These are phyloP conservation scores for Babesia sp. DNA, from an alignment of 169 alveolate genomes.

Conservation along the genomic window DNA sequence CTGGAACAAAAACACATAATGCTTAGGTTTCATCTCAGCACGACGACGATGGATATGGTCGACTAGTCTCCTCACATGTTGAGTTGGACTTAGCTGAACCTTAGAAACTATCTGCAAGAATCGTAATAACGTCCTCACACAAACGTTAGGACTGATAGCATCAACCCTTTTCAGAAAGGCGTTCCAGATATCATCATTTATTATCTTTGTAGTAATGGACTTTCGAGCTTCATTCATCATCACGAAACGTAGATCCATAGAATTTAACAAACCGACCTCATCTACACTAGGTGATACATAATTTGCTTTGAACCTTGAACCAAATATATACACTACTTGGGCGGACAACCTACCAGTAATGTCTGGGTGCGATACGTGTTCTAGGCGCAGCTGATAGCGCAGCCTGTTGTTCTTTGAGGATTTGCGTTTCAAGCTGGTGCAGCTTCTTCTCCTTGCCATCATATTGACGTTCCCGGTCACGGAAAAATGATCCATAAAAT, in stretches of 20 bases:
- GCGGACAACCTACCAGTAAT: slow-evolving; percentile 41
- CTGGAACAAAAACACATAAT: slow-evolving; percentile 74
- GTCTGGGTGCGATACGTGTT: slow-evolving; percentile 46
- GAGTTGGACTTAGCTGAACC: slow-evolving; percentile 18
- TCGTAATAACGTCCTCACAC: slow-evolving; percentile 68
- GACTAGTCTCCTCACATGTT: slow-evolving; percentile 39
- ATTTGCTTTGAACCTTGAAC: slow-evolving; percentile 43
- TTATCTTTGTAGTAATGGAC: not conserved
- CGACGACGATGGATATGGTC: slow-evolving; percentile 70
- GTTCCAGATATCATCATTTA: slow-evolving; percentile 41
- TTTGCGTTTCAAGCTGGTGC: slow-evolving; percentile 9
- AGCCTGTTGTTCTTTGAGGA: slow-evolving; percentile 15
- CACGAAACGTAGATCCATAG: slow-evolving; percentile 55
- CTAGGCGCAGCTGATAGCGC: not conserved
- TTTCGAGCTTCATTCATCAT: slow-evolving; percentile 66
- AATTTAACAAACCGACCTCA: slow-evolving; percentile 28
- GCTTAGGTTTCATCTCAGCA: slow-evolving; percentile 77
- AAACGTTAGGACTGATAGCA: slow-evolving; percentile 48
- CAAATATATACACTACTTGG: not conserved
- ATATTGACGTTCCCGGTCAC: slow-evolving; percentile 54
- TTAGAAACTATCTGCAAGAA: slow-evolving; percentile 71
- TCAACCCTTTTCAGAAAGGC: slow-evolving; percentile 54
- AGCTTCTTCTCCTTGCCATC: slow-evolving; percentile 48
- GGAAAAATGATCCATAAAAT: slow-evolving; percentile 43
- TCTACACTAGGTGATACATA: slow-evolving; percentile 50